phyloP scores from a whole-genome alignment of 768 basidiomycete genomes.

The Suillus discolor region DNA sequence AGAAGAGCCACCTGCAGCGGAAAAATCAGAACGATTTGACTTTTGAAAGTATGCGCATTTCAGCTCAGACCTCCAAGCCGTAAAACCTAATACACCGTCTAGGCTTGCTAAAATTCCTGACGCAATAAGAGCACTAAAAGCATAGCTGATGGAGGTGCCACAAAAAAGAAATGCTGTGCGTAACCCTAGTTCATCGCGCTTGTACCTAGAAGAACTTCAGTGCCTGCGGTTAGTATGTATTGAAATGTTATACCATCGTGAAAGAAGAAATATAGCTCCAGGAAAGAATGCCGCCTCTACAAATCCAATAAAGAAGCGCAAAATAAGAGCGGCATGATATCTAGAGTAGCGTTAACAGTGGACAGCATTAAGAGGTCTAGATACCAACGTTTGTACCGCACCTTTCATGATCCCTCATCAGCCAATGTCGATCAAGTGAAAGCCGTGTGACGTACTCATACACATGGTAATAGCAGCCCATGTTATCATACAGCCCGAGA shows the following conservation, averaged over 20 bases:
- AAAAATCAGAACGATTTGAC: neutral
- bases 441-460: conserved; percentile 40
- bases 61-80: conserved; percentile 66
- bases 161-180: conserved; percentile 67
- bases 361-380: neutral
- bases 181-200: conserved; percentile 64
- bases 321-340: conserved; percentile 59
- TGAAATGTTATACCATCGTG: conserved; percentile 50
- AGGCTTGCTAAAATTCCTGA: conserved; percentile 72
- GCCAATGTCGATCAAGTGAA: conserved; percentile 6
- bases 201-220: conserved; percentile 42
- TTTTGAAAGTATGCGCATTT: neutral
- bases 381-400: conserved; percentile 34
- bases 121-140: conserved; percentile 76
- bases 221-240: neutral
- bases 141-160: conserved; percentile 75
- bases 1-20: conserved; percentile 65
- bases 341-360: conserved; percentile 27
- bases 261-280: conserved; percentile 64
- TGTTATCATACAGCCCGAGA: conserved; percentile 62
- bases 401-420: conserved; percentile 19
- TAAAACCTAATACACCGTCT: conserved; percentile 63
- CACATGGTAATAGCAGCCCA: conserved; percentile 66
- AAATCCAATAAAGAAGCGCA: conserved; percentile 78
- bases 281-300: conserved; percentile 70